Conservation (phyloP, 2,329 filamentous ascomycete species). For the Ilyonectria mors-panacis region DNA sequence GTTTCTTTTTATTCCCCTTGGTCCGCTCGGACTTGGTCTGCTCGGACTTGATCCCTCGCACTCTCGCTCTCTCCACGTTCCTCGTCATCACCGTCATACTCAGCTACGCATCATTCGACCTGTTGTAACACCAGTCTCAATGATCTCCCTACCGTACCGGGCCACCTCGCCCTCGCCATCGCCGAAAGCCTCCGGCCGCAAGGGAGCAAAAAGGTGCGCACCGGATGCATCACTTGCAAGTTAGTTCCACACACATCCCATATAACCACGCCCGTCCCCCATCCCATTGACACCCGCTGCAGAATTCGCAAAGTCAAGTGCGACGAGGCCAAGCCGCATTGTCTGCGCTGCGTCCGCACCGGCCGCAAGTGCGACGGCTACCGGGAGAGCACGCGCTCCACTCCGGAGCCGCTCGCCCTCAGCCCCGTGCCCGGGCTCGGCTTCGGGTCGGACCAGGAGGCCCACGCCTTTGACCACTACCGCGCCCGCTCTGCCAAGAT, state of each 20-base stretch:
- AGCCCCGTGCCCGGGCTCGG: slow-evolving; percentile 42
- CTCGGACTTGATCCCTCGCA: slow-evolving; percentile 1
- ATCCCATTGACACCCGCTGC: slow-evolving; percentile 4
- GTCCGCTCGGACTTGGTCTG: slow-evolving; percentile 8
- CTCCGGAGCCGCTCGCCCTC: slow-evolving; percentile 31
- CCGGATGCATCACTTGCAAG: slow-evolving; percentile 71
- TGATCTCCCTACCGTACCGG: slow-evolving; percentile 20
- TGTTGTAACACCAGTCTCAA: not conserved
- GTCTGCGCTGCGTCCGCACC: slow-evolving; percentile 67
- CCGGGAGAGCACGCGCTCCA: slow-evolving; percentile 40
- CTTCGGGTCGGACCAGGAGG: slow-evolving; percentile 40
- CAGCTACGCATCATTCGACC: not conserved
- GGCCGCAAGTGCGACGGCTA: slow-evolving; percentile 72
- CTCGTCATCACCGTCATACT: not conserved
- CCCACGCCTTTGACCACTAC: slow-evolving; percentile 53
- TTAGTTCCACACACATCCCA: slow-evolving; percentile 50
- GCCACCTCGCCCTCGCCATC: slow-evolving; percentile 9
- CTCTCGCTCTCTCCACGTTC: not conserved
- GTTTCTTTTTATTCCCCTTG: slow-evolving; percentile 5
- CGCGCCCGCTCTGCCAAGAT: slow-evolving; percentile 55
- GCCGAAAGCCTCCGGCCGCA: slow-evolving; percentile 50
- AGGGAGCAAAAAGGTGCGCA: slow-evolving; percentile 62
- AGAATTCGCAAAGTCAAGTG: slow-evolving; percentile 72
- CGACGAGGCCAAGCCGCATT: slow-evolving; percentile 68
- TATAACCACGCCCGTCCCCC: not conserved